A percentile compares a stretch with the other conserved stretches of the same genome.
Conservation (phyloP, 2,329 filamentous ascomycete genomes). For the Lachnellula subtilissima region DNA sequence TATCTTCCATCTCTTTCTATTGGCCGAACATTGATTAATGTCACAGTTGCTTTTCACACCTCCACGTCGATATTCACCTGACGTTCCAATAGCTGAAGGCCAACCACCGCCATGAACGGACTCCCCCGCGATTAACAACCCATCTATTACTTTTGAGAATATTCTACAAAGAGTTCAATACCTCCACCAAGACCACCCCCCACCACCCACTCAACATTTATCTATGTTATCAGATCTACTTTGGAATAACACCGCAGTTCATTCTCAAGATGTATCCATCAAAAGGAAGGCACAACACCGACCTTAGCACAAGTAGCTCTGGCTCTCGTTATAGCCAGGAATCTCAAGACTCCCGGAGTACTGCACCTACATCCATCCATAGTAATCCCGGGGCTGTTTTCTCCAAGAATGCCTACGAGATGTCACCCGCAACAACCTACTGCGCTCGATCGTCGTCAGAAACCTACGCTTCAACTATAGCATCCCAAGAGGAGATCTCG, state of each 20-base stretch:
- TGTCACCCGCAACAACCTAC: conserved; percentile 23
- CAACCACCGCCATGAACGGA: neutral
- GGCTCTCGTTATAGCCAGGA: conserved; percentile 41
- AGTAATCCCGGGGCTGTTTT: conserved; percentile 33
- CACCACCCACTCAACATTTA: neutral
- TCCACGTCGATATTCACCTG: neutral
- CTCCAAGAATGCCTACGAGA: conserved; percentile 15
- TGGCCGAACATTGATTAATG: neutral
- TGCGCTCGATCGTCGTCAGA: conserved; percentile 44
- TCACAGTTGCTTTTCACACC: neutral
- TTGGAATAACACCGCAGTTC: neutral
- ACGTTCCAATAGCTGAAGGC: neutral
- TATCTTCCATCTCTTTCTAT: neutral
- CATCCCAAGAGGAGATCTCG: conserved; percentile 50
- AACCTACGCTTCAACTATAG: conserved; percentile 72
- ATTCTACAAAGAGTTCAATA: neutral
- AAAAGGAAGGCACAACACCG: conserved; percentile 24
- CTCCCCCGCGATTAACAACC: neutral
- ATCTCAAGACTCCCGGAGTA: conserved; percentile 43
- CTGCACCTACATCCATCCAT: conserved; percentile 43
- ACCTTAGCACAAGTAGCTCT: conserved; percentile 33
- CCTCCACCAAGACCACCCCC: conserved; percentile 1
- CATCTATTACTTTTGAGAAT: neutral
- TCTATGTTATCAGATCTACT: neutral
- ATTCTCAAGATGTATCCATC: conserved; percentile 23